Percentiles rank a stretch among this genome's conserved stretches.
Evolutionary conservation across 2,329 filamentous ascomycete species (phyloP).

Genomic region (Zelopaecilomyces penicillatus): DNA sequence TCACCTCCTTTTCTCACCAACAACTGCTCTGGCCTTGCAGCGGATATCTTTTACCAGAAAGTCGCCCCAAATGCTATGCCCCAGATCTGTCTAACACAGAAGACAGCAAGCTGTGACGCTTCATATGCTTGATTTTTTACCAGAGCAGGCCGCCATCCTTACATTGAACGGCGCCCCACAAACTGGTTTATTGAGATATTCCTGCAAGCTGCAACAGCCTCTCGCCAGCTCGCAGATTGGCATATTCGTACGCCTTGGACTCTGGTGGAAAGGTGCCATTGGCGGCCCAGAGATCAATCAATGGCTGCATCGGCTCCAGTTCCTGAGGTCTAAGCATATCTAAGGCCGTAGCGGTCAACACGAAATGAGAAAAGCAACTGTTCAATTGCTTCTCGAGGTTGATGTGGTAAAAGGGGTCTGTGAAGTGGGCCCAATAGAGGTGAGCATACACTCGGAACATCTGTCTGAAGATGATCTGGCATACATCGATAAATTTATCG

Average conservation of each 20-base stretch:
- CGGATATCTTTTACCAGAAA: neutral
- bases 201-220: constrained; percentile 44
- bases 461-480: constrained; percentile 90
- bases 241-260: constrained; percentile 58
- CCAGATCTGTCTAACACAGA: neutral
- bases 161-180: too few relatives aligned
- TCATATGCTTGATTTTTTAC: neutral
- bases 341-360: constrained; percentile 70
- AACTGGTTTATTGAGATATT: constrained; percentile 17
- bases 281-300: constrained; percentile 85
- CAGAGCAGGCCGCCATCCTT: neutral
- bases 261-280: constrained; percentile 80
- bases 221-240: constrained; percentile 53
- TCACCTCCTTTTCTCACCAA: too few relatives aligned
- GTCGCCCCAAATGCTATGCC: neutral
- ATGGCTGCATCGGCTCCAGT: constrained; percentile 88
- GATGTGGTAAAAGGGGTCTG: constrained; percentile 74
- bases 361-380: constrained; percentile 80
- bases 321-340: constrained; percentile 83
- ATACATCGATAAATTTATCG: constrained; percentile 78
- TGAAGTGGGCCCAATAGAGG: constrained; percentile 93
- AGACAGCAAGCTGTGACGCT: neutral
- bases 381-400: constrained; percentile 76
- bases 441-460: constrained; percentile 99
- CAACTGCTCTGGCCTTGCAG: neutral